Percentiles rank a stretch among this genome's conserved stretches.
phyloP scores from a whole-genome alignment of 108 stramenopile genomes.

The Stephanodiscus minutulus region DNA sequence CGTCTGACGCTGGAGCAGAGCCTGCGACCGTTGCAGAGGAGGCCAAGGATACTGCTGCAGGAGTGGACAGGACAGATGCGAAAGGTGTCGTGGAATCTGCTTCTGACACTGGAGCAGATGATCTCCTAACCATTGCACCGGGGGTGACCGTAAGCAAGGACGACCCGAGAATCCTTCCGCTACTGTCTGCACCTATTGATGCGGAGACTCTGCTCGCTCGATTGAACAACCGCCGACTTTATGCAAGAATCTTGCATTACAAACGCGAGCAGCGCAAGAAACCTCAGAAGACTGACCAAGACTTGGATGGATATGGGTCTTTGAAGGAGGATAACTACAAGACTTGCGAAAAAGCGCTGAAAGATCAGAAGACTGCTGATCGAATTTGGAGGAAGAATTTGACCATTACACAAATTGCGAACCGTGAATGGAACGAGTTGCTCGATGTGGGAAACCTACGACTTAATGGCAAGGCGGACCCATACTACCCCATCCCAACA shows the following conservation, averaged over 20 bases:
- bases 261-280: conserved; percentile 12
- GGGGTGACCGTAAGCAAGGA: conserved; percentile 14
- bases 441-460: conserved; percentile 23
- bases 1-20: conserved; percentile 2
- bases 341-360: not conserved
- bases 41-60: conserved; percentile 3
- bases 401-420: conserved; percentile 56
- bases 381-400: conserved; percentile 45
- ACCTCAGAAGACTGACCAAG: not conserved
- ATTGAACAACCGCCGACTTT: conserved; percentile 49
- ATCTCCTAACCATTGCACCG: conserved; percentile 13
- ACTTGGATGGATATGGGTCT: not conserved
- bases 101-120: not conserved
- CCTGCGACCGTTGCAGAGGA: no score
- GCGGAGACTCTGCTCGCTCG: conserved; percentile 37
- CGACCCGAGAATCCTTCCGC: conserved; percentile 21
- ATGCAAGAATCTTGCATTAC: conserved; percentile 23
- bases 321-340: conserved; percentile 1
- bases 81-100: not conserved
- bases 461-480: conserved; percentile 7
- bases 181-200: conserved; percentile 31
- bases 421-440: conserved; percentile 59
- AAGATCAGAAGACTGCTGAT: conserved; percentile 23
- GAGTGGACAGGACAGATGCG: conserved; percentile 9
- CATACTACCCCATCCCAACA: conserved; percentile 46